phyloP scores from a whole-genome alignment of 176 grass and related monocot species.

The Rhynchospora breviuscula region DNA sequence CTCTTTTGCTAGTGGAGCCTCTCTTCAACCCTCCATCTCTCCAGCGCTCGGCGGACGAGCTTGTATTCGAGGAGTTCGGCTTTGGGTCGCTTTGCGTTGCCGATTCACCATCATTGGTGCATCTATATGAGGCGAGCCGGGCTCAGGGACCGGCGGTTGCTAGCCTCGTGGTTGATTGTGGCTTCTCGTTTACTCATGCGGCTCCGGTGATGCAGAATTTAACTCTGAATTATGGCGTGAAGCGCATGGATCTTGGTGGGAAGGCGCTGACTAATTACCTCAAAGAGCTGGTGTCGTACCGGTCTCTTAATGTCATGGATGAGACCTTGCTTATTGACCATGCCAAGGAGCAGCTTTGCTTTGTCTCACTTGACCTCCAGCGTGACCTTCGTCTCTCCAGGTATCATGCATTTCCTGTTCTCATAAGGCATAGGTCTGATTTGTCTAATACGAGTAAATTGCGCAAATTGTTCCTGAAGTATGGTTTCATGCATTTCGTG shows the following conservation, averaged over 20 bases:
- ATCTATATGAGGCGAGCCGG: conserved; percentile 68
- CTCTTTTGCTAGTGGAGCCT: conserved; percentile 76
- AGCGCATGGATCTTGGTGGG: conserved; percentile 81
- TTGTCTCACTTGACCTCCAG: conserved; percentile 78
- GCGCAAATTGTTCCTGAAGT: not conserved
- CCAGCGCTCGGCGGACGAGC: conserved; percentile 70
- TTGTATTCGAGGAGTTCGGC: conserved; percentile 85
- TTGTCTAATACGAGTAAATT: conserved; percentile 9
- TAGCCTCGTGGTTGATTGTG: conserved; percentile 86
- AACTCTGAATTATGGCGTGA: conserved; percentile 76
- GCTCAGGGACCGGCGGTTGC: conserved; percentile 35
- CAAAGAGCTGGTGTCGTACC: conserved; percentile 88
- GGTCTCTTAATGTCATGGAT: conserved; percentile 92
- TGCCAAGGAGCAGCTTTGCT: conserved; percentile 94
- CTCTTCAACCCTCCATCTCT: conserved; percentile 70
- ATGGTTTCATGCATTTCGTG: not conserved
- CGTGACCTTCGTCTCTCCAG: conserved; percentile 66
- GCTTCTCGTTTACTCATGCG: conserved; percentile 92
- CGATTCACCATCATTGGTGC: conserved; percentile 76
- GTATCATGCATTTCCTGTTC: conserved; percentile 12
- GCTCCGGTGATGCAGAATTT: conserved; percentile 82
- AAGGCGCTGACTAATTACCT: conserved; percentile 94
- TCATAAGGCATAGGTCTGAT: not conserved
- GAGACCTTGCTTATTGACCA: conserved; percentile 90
- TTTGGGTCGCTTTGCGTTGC: conserved; percentile 76